Conservation (phyloP, 768 basidiomycete genomes). For the Rubroboletus pulcherrimus region DNA sequence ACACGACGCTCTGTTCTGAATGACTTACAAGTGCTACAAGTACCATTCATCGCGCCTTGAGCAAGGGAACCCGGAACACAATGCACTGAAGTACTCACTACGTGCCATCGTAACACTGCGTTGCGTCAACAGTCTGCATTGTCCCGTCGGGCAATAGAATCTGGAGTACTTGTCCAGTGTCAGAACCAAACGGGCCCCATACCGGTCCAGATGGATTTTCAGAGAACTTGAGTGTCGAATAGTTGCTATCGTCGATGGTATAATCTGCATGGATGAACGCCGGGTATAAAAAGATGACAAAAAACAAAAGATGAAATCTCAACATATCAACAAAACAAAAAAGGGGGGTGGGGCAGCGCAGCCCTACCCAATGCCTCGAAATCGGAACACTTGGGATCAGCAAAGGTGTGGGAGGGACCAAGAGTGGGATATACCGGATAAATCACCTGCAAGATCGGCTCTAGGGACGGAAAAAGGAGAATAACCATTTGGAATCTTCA, state of each 20-base stretch:
- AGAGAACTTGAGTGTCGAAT: slow-evolving; percentile 23
- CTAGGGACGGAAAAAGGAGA: background rate
- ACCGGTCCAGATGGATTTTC: slow-evolving; percentile 26
- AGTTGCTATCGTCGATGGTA: slow-evolving; percentile 27
- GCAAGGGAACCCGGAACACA: background rate
- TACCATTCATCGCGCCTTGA: background rate
- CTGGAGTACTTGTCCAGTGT: slow-evolving; percentile 16
- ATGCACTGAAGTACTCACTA: slow-evolving; percentile 17
- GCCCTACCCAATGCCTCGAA: background rate
- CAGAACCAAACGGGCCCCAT: slow-evolving; percentile 26
- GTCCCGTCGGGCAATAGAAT: slow-evolving; percentile 27
- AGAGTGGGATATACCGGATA: background rate
- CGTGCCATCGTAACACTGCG: slow-evolving; percentile 24
- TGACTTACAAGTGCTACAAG: slow-evolving; percentile 23
- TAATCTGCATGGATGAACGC: slow-evolving; percentile 20
- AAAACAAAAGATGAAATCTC: background rate
- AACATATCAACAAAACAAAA: slow-evolving; percentile 12
- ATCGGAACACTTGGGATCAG: background rate
- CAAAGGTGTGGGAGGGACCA: slow-evolving; percentile 8
- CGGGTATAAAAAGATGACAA: background rate
- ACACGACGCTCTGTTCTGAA: background rate
- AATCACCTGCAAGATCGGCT: background rate
- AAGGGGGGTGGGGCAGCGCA: background rate
- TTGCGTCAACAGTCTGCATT: slow-evolving; percentile 19
- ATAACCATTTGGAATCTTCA: background rate